phyloP scores from a whole-genome alignment of 352 stramenopile genomes.

The Phytophthora tentaculata region DNA sequence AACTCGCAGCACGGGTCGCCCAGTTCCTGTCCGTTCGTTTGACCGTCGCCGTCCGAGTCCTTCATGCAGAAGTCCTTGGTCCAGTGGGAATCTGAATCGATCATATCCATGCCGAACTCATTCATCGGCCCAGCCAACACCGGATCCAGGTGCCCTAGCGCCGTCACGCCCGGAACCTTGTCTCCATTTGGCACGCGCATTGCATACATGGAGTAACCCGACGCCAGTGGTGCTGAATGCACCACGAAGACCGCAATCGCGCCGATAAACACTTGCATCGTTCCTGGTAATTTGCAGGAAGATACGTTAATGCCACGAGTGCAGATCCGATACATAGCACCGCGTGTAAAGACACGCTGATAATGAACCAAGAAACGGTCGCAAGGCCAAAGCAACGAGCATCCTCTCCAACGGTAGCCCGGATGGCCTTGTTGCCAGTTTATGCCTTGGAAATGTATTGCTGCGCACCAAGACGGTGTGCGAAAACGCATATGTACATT shows the following conservation, averaged over 20 bases:
- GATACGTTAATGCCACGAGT: slow-evolving; percentile 14
- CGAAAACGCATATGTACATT: slow-evolving; percentile 9
- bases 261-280: slow-evolving; percentile 12
- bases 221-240: neutral
- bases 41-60: slow-evolving; percentile 38
- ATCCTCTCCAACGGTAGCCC: no score
- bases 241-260: neutral
- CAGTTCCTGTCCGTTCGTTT: slow-evolving; percentile 41
- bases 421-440: neutral
- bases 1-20: slow-evolving; percentile 38
- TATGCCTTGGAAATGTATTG: slow-evolving; percentile 11
- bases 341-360: slow-evolving; percentile 22
- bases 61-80: slow-evolving; percentile 40
- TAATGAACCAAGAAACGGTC: slow-evolving; percentile 10
- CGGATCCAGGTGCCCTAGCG: slow-evolving; percentile 32
- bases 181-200: slow-evolving; percentile 40
- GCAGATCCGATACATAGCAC: slow-evolving; percentile 21
- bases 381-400: no score
- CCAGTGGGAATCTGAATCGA: slow-evolving; percentile 30
- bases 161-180: slow-evolving; percentile 38
- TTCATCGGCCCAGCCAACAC: slow-evolving; percentile 36
- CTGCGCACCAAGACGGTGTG: neutral
- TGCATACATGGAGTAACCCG: slow-evolving; percentile 30
- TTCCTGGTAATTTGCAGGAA: slow-evolving; percentile 2
- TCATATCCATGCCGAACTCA: slow-evolving; percentile 42